Evolutionary conservation across 345 rosid species (phyloP).

Genomic region (Clausena lansium): DNA sequence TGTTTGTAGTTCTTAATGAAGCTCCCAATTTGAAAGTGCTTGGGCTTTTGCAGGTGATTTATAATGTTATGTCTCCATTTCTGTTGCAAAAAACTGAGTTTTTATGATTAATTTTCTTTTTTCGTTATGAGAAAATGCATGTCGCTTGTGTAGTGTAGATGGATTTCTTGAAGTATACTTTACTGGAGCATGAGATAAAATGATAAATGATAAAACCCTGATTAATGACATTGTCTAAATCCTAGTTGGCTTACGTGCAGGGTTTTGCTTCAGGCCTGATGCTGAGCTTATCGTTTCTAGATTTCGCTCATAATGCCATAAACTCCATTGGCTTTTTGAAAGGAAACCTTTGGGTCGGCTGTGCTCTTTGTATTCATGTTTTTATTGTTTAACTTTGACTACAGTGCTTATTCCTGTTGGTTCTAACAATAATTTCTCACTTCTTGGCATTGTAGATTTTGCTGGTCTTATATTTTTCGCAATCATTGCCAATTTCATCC

Average conservation of each 20-base stretch:
- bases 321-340: conserved; percentile 94
- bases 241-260: conserved; percentile 39
- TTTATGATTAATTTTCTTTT: background rate
- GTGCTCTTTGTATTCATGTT: conserved; percentile 17
- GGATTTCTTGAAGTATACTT: background rate
- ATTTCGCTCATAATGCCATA: conserved; percentile 95
- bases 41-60: conserved; percentile 84
- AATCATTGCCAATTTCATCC: conserved; percentile 76
- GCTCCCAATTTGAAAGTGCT: conserved; percentile 95
- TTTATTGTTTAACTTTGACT: background rate
- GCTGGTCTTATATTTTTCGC: conserved; percentile 91
- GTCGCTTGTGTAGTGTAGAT: background rate
- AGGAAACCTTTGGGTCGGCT: conserved; percentile 93
- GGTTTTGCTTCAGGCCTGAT: conserved; percentile 98
- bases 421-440: conserved; percentile 25
- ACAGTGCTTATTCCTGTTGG: conserved; percentile 9
- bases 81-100: conserved; percentile 7
- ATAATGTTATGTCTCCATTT: conserved; percentile 8
- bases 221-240: conserved; percentile 21
- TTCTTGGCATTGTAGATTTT: conserved; percentile 60
- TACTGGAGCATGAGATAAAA: background rate
- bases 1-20: conserved; percentile 62
- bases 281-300: conserved; percentile 96
- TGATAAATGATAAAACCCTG: background rate
- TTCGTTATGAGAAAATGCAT: background rate